Base-by-base conservation (phyloP, 1,284 basidiomycete genomes). In the Cystobasidium pallidum region DNA sequence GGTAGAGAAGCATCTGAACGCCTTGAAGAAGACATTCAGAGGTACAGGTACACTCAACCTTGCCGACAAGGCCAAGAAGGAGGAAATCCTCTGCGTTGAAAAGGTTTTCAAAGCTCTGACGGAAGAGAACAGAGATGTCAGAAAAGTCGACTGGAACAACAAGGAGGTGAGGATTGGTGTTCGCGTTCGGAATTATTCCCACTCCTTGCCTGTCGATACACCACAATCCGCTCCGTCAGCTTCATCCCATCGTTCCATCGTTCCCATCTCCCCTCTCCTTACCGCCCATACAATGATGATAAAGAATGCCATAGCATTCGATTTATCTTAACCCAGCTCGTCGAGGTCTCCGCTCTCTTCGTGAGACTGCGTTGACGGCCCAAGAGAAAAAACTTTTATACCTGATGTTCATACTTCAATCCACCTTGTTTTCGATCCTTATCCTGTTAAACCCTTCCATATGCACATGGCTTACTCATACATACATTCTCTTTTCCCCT, bases 161-260 rank as follows among this genome's bases (percentile, higher is more conserved):
- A 99, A 97, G 87, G 96, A 99, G 91, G 96, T 91, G 78, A 81
- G n/a, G n/a, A n/a, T n/a, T n/a, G n/a, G n/a, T n/a, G n/a, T n/a
- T n/a, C n/a, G n/a, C n/a, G n/a, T n/a, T n/a, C n/a, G n/a, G n/a
- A n/a, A n/a, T n/a, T n/a, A n/a, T n/a, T n/a, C n/a, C n/a, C n/a
- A n/a, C n/a, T n/a, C n/a, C n/a, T n/a, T n/a, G n/a, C n/a, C n/a
- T n/a, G n/a, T n/a, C n/a, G n/a, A n/a, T n/a, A n/a, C n/a, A n/a
- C n/a, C n/a, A n/a, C n/a, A n/a, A n/a, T n/a, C n/a, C n/a, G n/a
- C n/a, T n/a, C 6, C 6, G n/a, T 13, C 26, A 24, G 21, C 24
- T 24, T 34, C 24, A 47, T 45, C 28, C 30, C 7, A 8, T 34
- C 21, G 43, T 26, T 28, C 17, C 30, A 24, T 30, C 59, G 7